A percentile compares a stretch with the other conserved stretches of the same genome.
phyloP scores from a whole-genome alignment of 2,329 filamentous ascomycete species.

The Xylariaceae sp. region DNA sequence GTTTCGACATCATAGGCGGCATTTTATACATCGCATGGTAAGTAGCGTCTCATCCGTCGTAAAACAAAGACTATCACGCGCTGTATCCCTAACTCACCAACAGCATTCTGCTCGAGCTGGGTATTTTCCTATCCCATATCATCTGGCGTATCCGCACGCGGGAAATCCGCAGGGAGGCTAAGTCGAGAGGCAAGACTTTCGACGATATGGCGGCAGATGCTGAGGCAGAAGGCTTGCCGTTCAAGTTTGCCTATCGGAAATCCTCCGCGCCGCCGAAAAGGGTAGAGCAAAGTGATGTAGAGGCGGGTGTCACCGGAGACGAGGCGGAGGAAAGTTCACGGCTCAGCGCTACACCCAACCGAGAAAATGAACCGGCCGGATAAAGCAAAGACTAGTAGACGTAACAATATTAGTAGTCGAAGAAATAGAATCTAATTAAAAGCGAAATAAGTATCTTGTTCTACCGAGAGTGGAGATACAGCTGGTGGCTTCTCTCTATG shows the following conservation, averaged over 20 bases:
- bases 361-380: background rate
- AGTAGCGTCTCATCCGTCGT: conserved; percentile 36
- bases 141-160: conserved; percentile 62
- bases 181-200: conserved; percentile 53
- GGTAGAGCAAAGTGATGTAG: conserved; percentile 13
- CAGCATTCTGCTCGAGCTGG: conserved; percentile 60
- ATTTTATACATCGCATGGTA: conserved; percentile 63
- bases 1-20: conserved; percentile 64
- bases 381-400: background rate
- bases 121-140: conserved; percentile 62
- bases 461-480: conserved; percentile 12
- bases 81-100: conserved; percentile 3
- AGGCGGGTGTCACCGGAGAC: conserved; percentile 5
- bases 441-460: conserved; percentile 1
- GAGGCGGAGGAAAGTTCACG: background rate
- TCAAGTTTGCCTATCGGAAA: conserved; percentile 42
- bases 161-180: conserved; percentile 54
- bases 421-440: conserved; percentile 6
- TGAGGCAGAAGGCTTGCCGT: conserved; percentile 36
- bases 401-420: background rate
- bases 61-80: background rate
- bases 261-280: conserved; percentile 9
- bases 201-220: conserved; percentile 53
- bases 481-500: background rate
- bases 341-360: background rate